Conservation (phyloP, 2,329 filamentous ascomycete species). For the Apiospora pterosperma region DNA sequence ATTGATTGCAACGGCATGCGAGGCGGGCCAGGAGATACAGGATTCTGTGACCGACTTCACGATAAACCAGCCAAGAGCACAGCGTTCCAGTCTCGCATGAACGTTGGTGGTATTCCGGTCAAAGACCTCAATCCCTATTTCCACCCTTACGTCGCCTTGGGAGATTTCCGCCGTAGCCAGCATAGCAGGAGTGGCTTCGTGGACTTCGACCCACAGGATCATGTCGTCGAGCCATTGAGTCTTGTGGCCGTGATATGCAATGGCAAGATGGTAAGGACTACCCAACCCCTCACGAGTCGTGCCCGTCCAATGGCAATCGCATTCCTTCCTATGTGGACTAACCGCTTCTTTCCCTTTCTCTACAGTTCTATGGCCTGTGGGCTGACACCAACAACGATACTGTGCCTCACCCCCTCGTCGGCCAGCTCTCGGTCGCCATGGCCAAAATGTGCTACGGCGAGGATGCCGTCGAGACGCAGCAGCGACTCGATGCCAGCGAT, state of each 20-base stretch:
- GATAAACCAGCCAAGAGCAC: slow-evolving; percentile 33
- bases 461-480: background rate
- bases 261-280: background rate
- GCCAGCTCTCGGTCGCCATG: background rate
- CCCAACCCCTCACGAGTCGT: background rate
- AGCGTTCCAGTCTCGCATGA: slow-evolving; percentile 37
- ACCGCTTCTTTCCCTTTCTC: background rate
- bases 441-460: background rate
- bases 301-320: too few species aligned
- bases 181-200: slow-evolving; percentile 21
- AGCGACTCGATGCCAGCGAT: background rate
- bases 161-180: slow-evolving; percentile 37
- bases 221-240: slow-evolving; percentile 45
- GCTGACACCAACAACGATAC: background rate
- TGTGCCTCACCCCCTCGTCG: background rate
- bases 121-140: slow-evolving; percentile 47
- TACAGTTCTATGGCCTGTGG: background rate
- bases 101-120: slow-evolving; percentile 31
- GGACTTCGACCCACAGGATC: slow-evolving; percentile 36
- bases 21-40: slow-evolving; percentile 33
- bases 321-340: background rate
- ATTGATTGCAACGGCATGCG: slow-evolving; percentile 55
- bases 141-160: slow-evolving; percentile 53
- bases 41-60: slow-evolving; percentile 39
- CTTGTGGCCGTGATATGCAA: slow-evolving; percentile 43